Base-by-base conservation (phyloP, 2,329 filamentous ascomycete species). In the Talaromyces sp. region DNA sequence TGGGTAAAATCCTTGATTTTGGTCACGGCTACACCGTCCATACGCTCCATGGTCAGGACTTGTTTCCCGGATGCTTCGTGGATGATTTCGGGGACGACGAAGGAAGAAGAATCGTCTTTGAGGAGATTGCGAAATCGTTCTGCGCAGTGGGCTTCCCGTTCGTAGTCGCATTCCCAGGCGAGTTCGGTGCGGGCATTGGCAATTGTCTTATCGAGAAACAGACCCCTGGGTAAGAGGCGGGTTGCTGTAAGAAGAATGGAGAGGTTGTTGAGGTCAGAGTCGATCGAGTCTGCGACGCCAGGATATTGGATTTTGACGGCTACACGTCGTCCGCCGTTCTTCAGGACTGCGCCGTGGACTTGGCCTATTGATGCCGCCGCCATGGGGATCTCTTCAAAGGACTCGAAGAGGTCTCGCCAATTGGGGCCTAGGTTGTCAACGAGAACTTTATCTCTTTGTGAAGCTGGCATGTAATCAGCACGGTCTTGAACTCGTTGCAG, bases 281-380 rank as follows among this genome's bases (percentile, higher is more conserved):
- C 93, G 76, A 99, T 99, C 3, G 93, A 98, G 76, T 92, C 89
- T 19, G 94, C 92, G 1, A 99, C 95, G 15, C 96, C 96, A 0
- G 95, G 95, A 72, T 99, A 99, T 77, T 99, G 95, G 10, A 99
- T 89, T 78, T 99, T 99, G 73, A 99, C 93, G 3, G 95, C 95
- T 0, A 99, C 95, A 50, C 84, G 83, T 69, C 89, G 84, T 45
- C 89, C 89, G 47, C 85, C 93, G 3, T 89, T 89, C 71, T 89
- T 90, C 22, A 99, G 83, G 0, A 88, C 87, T 2, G 93, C 95
- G 66, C 89, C 88, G 79, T 99, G 95, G 0, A 99, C 95, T 75
- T 99, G 95, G 0, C 96, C 95, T 65, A 99, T 99, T 0, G 95
- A 98, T 3, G 95, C 95, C 0, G 95, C 95, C 1, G 96, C 95